Base-by-base conservation (phyloP, 1,284 basidiomycete species). In the Gymnopus androsaceus region DNA sequence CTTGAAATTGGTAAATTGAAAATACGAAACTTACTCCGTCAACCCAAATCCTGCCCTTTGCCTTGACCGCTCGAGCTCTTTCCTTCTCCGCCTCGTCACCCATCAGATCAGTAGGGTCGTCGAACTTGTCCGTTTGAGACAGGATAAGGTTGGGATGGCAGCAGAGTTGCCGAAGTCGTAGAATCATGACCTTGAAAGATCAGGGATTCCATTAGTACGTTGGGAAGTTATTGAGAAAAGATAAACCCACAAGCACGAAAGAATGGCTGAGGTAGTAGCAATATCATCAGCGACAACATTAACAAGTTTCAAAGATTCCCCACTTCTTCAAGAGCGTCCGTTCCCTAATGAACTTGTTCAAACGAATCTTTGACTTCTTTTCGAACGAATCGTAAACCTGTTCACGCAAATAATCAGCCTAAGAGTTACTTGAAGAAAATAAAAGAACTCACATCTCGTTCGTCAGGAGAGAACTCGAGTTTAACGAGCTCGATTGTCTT, bases 141-240 rank as follows among this genome's bases (percentile, higher is more conserved):
- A 87, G 69, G 50, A 85, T 82, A 5, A 88, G 77, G 58, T 83
- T 71, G 0, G 86, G 86, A 63, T 88, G 86, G 55, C 82, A 81
- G 63, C 84, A 87, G 0, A 86, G 70, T 63, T 88, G 86, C 3
- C 86, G 77, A 44, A 88, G 67, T n/a, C 86, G 82, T 21, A 88
- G 73, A 37, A 88, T 84, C 78, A 87, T 75, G 25, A 83, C 82
- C 77, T 83, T 56, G 23, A 47, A 42, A 19, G 48, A 36, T 31
- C 14, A 21, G 28, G 17, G 30, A 53, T 45, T 56, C n/a, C 14
- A 36, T 53, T 30, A 61, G 11, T 14, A 15, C 19, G 17, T 2
- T 8, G 15, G n/a, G 12, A 47, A 44, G 44, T 12, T 14, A 31
- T n/a, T n/a, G n/a, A 33, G n/a, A 53, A 11, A 37, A 41, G 38